These are phyloP conservation scores for Eimeria sp. DNA, from an alignment of 169 alveolate species.

Conservation along the genomic window DNA sequence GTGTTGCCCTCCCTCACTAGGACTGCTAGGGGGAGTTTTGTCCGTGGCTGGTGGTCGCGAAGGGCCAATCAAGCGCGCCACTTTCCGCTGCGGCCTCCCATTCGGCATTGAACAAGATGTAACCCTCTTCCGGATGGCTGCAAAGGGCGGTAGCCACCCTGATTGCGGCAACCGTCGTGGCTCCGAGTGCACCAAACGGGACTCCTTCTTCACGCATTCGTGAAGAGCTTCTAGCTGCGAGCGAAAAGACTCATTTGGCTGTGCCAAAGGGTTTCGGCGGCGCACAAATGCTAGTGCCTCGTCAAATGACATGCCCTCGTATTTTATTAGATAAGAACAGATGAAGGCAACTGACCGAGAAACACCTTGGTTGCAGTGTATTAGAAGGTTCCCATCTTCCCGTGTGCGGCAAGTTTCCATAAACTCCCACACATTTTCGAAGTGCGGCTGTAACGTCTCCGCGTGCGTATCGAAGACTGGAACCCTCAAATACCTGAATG, in stretches of 20 bases:
- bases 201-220: slow-evolving; percentile 19
- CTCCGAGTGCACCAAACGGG: slow-evolving; percentile 13
- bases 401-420: slow-evolving; percentile 82
- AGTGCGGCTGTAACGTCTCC: slow-evolving; percentile 74
- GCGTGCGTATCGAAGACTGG: slow-evolving; percentile 81
- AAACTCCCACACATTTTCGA: slow-evolving; percentile 73
- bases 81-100: slow-evolving; percentile 48
- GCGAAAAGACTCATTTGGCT: slow-evolving; percentile 92
- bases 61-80: slow-evolving; percentile 50
- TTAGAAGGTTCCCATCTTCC: slow-evolving; percentile 88
- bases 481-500: slow-evolving; percentile 73
- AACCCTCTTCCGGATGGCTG: slow-evolving; percentile 46
- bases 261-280: slow-evolving; percentile 87
- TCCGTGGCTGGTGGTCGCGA: slow-evolving; percentile 57
- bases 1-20: slow-evolving; percentile 6
- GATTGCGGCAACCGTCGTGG: slow-evolving; percentile 18
- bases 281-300: slow-evolving; percentile 89
- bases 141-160: slow-evolving; percentile 37
- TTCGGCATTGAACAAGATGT: neutral
- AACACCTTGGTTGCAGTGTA: slow-evolving; percentile 92
- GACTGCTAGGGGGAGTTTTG: neutral
- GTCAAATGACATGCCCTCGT: slow-evolving; percentile 86
- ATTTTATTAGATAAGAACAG: slow-evolving; percentile 90
- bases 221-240: slow-evolving; percentile 79
- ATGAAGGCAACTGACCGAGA: slow-evolving; percentile 92